A percentile compares a stretch with the other conserved stretches of the same genome.
These are phyloP conservation scores for Rhodosporidiobolus odoratus DNA, from an alignment of 768 basidiomycete species.

Conservation along the genomic window DNA sequence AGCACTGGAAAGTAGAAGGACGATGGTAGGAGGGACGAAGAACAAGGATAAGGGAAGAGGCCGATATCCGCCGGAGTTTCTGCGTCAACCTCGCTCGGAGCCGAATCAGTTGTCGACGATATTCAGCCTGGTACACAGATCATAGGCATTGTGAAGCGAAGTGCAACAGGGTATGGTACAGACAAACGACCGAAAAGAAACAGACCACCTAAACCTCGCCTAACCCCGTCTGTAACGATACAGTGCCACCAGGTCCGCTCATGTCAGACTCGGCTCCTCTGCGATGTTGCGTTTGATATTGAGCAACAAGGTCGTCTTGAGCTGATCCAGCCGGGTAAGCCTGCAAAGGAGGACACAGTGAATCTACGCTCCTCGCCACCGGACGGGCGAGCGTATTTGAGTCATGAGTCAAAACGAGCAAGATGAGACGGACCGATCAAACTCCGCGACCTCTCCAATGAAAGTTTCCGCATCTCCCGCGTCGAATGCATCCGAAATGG, in stretches of 20 bases:
- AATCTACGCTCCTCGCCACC: not conserved
- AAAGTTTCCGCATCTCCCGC: constrained; percentile 53
- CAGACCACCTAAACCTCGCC: no score
- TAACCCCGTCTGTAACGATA: no score
- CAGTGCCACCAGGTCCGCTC: no score
- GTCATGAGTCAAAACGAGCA: not conserved
- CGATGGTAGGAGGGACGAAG: not conserved
- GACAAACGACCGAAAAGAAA: no score
- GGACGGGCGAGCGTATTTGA: not conserved
- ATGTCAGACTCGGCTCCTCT: constrained; percentile 51
- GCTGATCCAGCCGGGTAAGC: constrained; percentile 85
- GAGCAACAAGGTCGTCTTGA: constrained; percentile 87
- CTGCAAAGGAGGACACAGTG: constrained; percentile 47
- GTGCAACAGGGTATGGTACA: no score
- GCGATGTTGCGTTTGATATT: constrained; percentile 79
- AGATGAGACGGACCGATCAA: constrained; percentile 30
- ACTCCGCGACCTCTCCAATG: constrained; percentile 33
- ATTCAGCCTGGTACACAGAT: no score
- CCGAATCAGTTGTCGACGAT: no score
- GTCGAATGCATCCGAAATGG: constrained; percentile 71
- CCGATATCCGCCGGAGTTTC: no score
- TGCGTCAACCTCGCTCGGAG: no score
- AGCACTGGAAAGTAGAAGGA: not conserved
- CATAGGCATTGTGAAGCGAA: no score
- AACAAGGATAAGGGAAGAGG: not conserved